Conservation (phyloP, 1,139 yeast species). For the Nadsonia starkeyi-henricii region DNA sequence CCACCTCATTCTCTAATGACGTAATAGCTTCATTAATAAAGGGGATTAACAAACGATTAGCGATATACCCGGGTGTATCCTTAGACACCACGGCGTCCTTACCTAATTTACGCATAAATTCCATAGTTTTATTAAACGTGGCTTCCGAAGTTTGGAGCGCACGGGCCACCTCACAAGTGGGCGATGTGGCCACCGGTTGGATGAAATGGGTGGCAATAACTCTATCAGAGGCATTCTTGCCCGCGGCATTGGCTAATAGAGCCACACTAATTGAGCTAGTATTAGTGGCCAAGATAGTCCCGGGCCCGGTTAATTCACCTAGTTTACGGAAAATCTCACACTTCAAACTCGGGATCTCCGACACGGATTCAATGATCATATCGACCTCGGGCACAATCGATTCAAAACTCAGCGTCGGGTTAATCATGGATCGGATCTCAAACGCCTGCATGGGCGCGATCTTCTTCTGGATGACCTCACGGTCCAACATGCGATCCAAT, state of each 20-base stretch:
- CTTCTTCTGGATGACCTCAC: conserved; percentile 25
- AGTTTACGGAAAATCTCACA: conserved; percentile 23
- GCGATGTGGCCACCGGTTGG: conserved; percentile 34
- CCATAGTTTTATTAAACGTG: conserved; percentile 22
- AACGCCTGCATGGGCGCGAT: conserved; percentile 22
- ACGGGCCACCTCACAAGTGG: conserved; percentile 30
- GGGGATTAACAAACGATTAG: conserved; percentile 31
- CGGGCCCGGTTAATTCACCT: conserved; percentile 20
- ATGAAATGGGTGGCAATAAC: conserved; percentile 32
- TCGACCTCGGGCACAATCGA: conserved; percentile 21
- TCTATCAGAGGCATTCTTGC: conserved; percentile 26
- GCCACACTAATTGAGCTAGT: conserved; percentile 32
- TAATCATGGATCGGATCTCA: conserved; percentile 19
- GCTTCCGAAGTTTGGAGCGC: conserved; percentile 29
- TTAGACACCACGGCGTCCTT: conserved; percentile 26
- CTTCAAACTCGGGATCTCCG: conserved; percentile 28
- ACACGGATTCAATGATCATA: conserved; percentile 32
- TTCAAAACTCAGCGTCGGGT: conserved; percentile 16
- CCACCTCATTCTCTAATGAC: conserved; percentile 29
- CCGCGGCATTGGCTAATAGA: conserved; percentile 30
- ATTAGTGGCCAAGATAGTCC: conserved; percentile 28
- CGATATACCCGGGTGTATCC: conserved; percentile 32
- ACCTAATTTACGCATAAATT: conserved; percentile 24
- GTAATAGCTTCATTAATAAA: conserved; percentile 32
- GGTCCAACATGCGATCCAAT: conserved; percentile 25